A percentile compares a stretch with the other conserved stretches of the same genome.
These are phyloP conservation scores for Akanthomyces lecanii DNA, from an alignment of 2,329 filamentous ascomycete species.

Conservation along the genomic window DNA sequence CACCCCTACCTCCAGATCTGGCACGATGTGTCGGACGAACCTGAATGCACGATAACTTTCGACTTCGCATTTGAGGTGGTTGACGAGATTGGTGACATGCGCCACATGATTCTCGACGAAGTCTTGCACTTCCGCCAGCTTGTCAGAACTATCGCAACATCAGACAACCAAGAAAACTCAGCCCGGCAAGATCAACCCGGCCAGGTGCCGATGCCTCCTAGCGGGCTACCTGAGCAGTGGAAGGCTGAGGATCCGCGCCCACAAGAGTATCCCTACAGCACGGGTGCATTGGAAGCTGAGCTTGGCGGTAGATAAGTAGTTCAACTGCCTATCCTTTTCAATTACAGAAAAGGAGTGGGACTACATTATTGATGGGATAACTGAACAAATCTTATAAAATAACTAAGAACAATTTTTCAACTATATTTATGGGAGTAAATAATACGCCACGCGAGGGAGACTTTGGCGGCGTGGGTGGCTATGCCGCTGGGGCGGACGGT, in stretches of 20 bases:
- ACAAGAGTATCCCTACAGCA: slow-evolving; percentile 50
- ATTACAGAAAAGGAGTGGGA: no score
- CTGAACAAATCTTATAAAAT: no score
- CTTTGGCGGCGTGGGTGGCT: no score
- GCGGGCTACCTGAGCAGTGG: slow-evolving; percentile 52
- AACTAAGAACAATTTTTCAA: no score
- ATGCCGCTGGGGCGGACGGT: no score
- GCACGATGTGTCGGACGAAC: slow-evolving; percentile 97
- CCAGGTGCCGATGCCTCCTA: slow-evolving; percentile 28
- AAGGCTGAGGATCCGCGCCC: slow-evolving; percentile 56
- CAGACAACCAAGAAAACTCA: slow-evolving; percentile 30
- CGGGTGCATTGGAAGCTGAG: slow-evolving; percentile 53
- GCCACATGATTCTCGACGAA: slow-evolving; percentile 92
- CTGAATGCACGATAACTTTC: slow-evolving; percentile 92
- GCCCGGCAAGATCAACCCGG: slow-evolving; percentile 25
- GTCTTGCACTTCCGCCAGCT: slow-evolving; percentile 75
- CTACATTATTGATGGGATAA: no score
- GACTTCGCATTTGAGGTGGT: slow-evolving; percentile 97
- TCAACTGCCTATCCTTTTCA: no score
- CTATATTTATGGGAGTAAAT: no score
- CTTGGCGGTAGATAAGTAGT: slow-evolving; percentile 27
- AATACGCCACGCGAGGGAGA: no score
- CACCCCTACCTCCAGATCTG: slow-evolving; percentile 96
- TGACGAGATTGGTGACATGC: slow-evolving; percentile 91
- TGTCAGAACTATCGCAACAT: slow-evolving; percentile 48